Conservation (phyloP, 345 rosid species). For the Gossypium stocksii region DNA sequence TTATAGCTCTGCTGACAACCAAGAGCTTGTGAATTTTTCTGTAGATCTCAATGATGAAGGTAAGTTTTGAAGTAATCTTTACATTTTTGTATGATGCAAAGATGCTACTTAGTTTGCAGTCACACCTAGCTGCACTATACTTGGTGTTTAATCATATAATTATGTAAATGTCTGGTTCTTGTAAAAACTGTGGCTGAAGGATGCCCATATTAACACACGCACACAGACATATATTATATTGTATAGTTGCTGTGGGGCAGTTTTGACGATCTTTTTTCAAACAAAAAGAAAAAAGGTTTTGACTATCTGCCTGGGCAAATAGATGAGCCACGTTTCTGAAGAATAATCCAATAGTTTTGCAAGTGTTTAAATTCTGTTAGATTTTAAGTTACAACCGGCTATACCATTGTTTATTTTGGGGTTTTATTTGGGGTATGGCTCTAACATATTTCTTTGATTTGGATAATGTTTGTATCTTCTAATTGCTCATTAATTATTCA, state of each 20-base stretch:
- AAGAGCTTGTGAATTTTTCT: slow-evolving; percentile 1
- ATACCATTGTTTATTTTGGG: neutral
- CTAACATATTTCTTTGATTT: neutral
- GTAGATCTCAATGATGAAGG: slow-evolving; percentile 13
- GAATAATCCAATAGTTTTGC: neutral
- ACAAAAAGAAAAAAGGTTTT: too few relatives aligned
- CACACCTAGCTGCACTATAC: neutral
- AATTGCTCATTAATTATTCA: neutral
- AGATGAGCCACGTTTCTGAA: neutral
- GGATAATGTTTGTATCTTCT: neutral
- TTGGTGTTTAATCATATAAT: neutral
- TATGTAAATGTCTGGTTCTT: neutral
- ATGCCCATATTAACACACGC: neutral
- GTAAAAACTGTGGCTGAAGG: neutral
- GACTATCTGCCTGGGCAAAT: neutral
- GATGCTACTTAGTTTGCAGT: neutral
- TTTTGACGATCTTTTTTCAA: neutral
- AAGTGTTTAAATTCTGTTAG: neutral
- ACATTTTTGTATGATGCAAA: neutral
- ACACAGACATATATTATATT: neutral
- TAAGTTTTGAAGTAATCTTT: neutral
- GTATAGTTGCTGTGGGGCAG: neutral
- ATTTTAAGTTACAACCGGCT: neutral
- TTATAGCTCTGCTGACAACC: slow-evolving; percentile 39
- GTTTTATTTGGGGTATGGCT: neutral